These are phyloP conservation scores for Jaapia argillacea DNA, from an alignment of 768 basidiomycete genomes.

Conservation along the genomic window DNA sequence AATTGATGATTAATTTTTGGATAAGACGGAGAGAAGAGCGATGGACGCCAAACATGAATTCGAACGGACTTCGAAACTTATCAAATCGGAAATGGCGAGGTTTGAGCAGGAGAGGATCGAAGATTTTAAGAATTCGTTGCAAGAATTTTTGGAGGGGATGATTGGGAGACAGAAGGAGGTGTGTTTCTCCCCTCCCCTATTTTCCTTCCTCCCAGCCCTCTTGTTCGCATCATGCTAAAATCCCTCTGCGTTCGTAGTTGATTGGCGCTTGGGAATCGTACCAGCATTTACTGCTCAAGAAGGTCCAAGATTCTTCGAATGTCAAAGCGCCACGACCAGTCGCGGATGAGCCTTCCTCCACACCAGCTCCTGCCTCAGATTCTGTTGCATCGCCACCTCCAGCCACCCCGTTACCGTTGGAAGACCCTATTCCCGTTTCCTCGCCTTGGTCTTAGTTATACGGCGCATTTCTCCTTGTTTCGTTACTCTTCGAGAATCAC, in stretches of 20 bases:
- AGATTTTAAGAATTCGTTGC: conserved; percentile 82
- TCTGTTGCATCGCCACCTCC: too few species aligned
- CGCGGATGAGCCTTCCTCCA: too few species aligned
- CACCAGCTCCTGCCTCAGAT: too few species aligned
- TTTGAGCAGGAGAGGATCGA: conserved; percentile 92
- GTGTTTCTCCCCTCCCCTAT: background rate
- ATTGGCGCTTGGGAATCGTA: conserved; percentile 77
- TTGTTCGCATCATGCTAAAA: background rate
- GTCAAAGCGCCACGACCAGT: too few species aligned
- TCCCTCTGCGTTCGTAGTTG: conserved; percentile 39
- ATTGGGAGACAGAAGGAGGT: conserved; percentile 60
- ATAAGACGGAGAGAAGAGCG: conserved; percentile 75
- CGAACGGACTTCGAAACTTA: conserved; percentile 77
- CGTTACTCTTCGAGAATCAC: too few species aligned
- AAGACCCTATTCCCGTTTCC: too few species aligned
- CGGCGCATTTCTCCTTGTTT: too few species aligned
- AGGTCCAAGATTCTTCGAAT: conserved; percentile 20
- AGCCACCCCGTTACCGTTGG: too few species aligned
- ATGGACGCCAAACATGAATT: conserved; percentile 82
- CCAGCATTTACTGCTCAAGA: conserved; percentile 60
- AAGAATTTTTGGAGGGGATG: conserved; percentile 82
- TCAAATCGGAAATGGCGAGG: conserved; percentile 81
- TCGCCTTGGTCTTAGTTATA: too few species aligned
- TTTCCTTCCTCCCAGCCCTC: background rate
- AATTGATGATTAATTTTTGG: background rate